Conservation (phyloP, 306 rosid species). For the Mimosa pudica region DNA sequence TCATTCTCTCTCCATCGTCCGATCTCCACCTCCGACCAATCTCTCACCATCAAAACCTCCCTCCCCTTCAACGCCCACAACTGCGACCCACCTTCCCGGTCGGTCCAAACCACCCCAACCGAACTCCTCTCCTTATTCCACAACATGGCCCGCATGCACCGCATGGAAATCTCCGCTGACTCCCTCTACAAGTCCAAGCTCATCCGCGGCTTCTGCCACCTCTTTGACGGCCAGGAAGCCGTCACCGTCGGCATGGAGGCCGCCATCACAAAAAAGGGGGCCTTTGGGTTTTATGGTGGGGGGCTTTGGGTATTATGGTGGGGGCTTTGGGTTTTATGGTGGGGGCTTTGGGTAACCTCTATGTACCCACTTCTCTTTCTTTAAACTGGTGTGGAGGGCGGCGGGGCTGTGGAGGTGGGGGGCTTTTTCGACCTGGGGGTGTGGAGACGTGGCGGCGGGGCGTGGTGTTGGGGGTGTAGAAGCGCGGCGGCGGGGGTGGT, state of each 20-base stretch:
- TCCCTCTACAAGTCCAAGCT: constrained; percentile 93
- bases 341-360: too few relatives aligned
- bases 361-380: too few relatives aligned
- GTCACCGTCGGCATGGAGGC: constrained; percentile 91
- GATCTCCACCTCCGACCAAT: constrained; percentile 17
- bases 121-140: constrained; percentile 75
- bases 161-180: constrained; percentile 96
- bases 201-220: constrained; percentile 93
- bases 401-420: too few relatives aligned
- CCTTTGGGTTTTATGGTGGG: too few relatives aligned
- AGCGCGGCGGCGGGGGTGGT: too few relatives aligned
- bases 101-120: constrained; percentile 60
- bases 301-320: constrained; percentile 11
- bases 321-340: too few relatives aligned
- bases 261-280: constrained; percentile 55
- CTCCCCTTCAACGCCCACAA: constrained; percentile 78
- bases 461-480: too few relatives aligned
- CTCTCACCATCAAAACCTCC: constrained; percentile 71
- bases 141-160: constrained; percentile 82
- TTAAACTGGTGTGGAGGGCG: too few relatives aligned
- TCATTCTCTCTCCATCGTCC: too few relatives aligned
- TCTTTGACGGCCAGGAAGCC: constrained; percentile 95
- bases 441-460: too few relatives aligned
- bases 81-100: constrained; percentile 72
- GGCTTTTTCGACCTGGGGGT: too few relatives aligned